Evolutionary conservation across 768 basidiomycete species (phyloP), one percentile per base, ranked within the genome.

Genomic region (Obba rivulosa): DNA sequence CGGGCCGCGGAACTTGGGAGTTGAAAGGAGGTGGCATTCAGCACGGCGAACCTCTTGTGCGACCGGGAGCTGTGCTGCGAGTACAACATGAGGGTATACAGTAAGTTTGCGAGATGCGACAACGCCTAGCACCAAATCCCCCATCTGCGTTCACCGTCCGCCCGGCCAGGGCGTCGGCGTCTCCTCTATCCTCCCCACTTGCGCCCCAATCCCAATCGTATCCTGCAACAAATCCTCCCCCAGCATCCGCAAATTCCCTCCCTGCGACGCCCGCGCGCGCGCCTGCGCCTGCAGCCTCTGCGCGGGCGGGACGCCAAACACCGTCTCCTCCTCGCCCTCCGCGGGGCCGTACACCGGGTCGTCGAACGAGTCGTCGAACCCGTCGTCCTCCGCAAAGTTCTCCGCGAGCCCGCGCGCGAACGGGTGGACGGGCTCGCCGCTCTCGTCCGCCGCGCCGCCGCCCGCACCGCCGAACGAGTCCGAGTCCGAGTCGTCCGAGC

Each of bases 291-390:
- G 53, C 43, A 54, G 22, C 23, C 52, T 28, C 53, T 58, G 55
- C 31, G 71, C 76, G 35, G 80, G 81, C 8, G 76, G 75, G 10
- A 80, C 77, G 14, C 87, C 87, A 65, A 89, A 88, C 46, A 88
- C 65, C 11, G 87, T 87, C 63, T 87, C 83, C 57, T 82, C 80
- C 43, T 73, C 69, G 21, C 53, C 59, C 35, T 61, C 65, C n/a
- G 61, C 67, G 21, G 17, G 54, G 11, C 53, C 58, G 34, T 69
- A 68, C 43, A 61, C 67, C 48, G 64, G 65, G 50, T 70, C 74
- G 51, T 77, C 75, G 48, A 73, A 79, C 34, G 77, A 75, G 57
- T 78, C 74, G 44, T 76, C 77, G 14, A 52, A 56, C 22, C 70
- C 73, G 16, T 70, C 74, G 35, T 78, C 80, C n/a, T 77, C 77